phyloP scores from a whole-genome alignment of 1,284 basidiomycete species.

The Coriolopsis trogii region DNA sequence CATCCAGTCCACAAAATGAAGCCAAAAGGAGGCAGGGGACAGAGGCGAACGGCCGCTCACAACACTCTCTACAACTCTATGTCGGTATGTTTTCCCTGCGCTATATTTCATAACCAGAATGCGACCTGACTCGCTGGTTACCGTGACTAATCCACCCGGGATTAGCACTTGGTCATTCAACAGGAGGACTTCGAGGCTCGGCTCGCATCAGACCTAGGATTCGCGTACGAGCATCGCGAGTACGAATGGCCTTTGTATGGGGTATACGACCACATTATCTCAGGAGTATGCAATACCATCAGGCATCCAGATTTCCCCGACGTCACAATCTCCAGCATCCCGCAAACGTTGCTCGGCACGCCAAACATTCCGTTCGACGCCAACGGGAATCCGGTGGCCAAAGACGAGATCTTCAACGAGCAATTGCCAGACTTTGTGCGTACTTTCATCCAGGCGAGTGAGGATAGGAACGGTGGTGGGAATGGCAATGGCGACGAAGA shows the following conservation, averaged over 20 bases:
- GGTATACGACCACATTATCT: background rate
- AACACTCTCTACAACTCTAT: too few species aligned
- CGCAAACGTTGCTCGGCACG: background rate
- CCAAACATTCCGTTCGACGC: background rate
- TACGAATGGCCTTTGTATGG: background rate
- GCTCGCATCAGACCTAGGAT: too few species aligned
- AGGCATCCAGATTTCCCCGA: background rate
- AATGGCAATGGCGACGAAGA: too few species aligned
- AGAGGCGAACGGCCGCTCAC: too few species aligned
- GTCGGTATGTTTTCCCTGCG: too few species aligned
- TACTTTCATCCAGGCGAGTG: background rate
- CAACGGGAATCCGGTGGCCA: too few species aligned
- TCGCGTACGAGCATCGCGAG: background rate
- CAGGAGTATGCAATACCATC: background rate
- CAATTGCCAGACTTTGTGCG: background rate
- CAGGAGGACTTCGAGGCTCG: background rate
- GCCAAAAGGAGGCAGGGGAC: too few species aligned
- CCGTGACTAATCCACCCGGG: too few species aligned
- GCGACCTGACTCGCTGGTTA: too few species aligned
- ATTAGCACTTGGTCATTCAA: too few species aligned
- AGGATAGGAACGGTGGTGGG: background rate
- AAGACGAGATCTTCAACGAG: background rate
- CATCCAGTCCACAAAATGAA: too few species aligned
- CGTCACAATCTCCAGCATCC: background rate
- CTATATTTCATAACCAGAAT: too few species aligned